Conservation (phyloP, 257 asterid genomes). For the Salvia rosmarinus region DNA sequence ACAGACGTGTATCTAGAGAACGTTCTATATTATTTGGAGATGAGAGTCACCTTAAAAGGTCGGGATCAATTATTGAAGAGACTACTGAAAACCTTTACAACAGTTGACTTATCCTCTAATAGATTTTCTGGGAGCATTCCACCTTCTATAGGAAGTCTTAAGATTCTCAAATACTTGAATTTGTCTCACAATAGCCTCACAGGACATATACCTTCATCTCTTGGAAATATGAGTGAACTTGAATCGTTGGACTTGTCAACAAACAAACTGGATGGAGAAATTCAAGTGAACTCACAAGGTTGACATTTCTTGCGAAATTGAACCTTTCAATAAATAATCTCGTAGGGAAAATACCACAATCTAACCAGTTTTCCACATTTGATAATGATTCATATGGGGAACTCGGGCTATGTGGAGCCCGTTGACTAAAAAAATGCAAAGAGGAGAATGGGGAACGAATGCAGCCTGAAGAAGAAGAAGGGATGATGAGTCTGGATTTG, state of each 20-base stretch:
- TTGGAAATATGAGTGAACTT: constrained; percentile 19
- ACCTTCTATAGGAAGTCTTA: constrained; percentile 15
- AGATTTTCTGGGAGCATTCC: constrained; percentile 27
- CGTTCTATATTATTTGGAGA: background rate
- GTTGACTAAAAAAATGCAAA: constrained; percentile 19
- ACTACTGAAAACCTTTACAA: constrained; percentile 1
- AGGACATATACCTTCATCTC: constrained; percentile 12
- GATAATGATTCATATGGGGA: constrained; percentile 28
- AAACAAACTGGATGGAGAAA: constrained; percentile 25
- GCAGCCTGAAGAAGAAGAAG: background rate
- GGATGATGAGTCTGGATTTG: no score
- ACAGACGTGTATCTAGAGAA: no score
- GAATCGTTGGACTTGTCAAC: constrained; percentile 35
- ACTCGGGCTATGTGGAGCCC: constrained; percentile 33
- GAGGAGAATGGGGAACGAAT: background rate
- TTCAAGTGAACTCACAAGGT: constrained; percentile 6
- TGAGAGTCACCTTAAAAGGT: background rate
- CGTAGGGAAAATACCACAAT: constrained; percentile 10
- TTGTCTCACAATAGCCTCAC: constrained; percentile 20
- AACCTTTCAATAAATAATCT: constrained; percentile 32
- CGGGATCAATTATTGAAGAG: background rate
- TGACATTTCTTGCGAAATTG: constrained; percentile 21
- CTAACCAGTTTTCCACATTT: constrained; percentile 24
- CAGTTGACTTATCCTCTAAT: constrained; percentile 31
- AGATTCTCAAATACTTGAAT: constrained; percentile 11